A percentile compares a stretch with the other conserved stretches of the same genome.
phyloP scores from a whole-genome alignment of 2,329 filamentous ascomycete genomes.

The Thermoascus crustaceus region DNA sequence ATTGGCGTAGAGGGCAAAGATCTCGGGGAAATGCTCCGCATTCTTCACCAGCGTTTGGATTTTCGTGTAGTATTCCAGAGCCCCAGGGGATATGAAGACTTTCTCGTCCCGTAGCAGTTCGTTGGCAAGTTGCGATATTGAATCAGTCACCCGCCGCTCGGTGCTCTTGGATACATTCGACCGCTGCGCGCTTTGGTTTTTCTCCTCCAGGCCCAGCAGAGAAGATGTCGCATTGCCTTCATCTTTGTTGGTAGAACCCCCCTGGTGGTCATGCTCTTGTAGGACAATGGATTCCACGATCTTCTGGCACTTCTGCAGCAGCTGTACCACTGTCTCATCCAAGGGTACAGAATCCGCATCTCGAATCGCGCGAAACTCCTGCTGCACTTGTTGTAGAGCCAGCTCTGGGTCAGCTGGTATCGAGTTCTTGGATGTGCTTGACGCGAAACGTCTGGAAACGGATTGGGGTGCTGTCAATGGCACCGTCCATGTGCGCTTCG shows the following conservation, averaged over 20 bases:
- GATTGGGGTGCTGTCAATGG: constrained; percentile 4
- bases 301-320: constrained; percentile 28
- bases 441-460: constrained; percentile 13
- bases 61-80: constrained; percentile 67
- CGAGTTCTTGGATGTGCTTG: constrained; percentile 8
- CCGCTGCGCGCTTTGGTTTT: constrained; percentile 17
- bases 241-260: constrained; percentile 12
- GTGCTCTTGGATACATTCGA: constrained; percentile 20
- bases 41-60: constrained; percentile 66
- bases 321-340: constrained; percentile 25
- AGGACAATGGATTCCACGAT: constrained; percentile 24
- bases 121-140: constrained; percentile 53
- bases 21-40: constrained; percentile 67
- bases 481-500: constrained; percentile 8
- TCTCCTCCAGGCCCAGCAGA: constrained; percentile 34
- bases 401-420: constrained; percentile 11
- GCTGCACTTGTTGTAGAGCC: constrained; percentile 23
- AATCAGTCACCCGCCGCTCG: constrained; percentile 30
- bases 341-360: constrained; percentile 23
- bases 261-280: constrained; percentile 15
- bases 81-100: constrained; percentile 67
- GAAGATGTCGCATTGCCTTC: constrained; percentile 33
- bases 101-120: constrained; percentile 63
- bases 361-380: constrained; percentile 21
- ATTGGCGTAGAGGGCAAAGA: constrained; percentile 72